Base-by-base conservation (phyloP, 371 early-diverging fungal species). In the Dichotomocladium elegans region DNA sequence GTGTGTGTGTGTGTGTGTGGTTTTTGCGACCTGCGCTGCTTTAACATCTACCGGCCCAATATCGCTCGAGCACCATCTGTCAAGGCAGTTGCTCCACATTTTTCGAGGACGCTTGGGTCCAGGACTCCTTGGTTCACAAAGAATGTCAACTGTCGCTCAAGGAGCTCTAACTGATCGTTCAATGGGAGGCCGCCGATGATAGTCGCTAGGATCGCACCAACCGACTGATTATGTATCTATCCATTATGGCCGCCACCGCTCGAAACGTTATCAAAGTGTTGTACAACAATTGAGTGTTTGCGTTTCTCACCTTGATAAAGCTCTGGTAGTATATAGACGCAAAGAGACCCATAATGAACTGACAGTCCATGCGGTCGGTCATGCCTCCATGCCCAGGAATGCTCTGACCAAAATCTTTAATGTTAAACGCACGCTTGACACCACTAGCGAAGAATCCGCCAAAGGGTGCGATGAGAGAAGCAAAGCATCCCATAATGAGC, bases 311-410 rank as follows among this genome's bases (percentile, higher is more conserved):
- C 82, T 89, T 87, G 58, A 91, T 88, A 60, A 97, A 97, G 48
- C 88, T 87, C 55, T 85, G 82, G 58, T 87, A 91, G 63, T 99
- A 99, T 64, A 96, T 86, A 64, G 88, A 87, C 27, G 94, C 87
- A 76, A 99, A 98, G 17, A 93, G 65, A 0, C 92, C 96, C 98
- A 99, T 99, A 44, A 99, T 66, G 64, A 99, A 92, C 79, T 99
- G 99, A 66, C 94, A 92, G 59, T 98, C 98, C 85, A 99, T 93
- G 29, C 99, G 88, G 71, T 99, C 99, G 0, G 98, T 95, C 53
- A 99, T 77, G 8, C 99, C 99, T 47, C 99, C 99, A 61, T 98
- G 97, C 27, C 97, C 98, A 8, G 99, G 99, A 62, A 99, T 99
- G 40, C 88, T 87, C 55, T 93, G 85, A 14, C 96, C 95, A 72